phyloP scores from a whole-genome alignment of 495 filamentous ascomycete genomes.

The Talaromyces adpressus region DNA sequence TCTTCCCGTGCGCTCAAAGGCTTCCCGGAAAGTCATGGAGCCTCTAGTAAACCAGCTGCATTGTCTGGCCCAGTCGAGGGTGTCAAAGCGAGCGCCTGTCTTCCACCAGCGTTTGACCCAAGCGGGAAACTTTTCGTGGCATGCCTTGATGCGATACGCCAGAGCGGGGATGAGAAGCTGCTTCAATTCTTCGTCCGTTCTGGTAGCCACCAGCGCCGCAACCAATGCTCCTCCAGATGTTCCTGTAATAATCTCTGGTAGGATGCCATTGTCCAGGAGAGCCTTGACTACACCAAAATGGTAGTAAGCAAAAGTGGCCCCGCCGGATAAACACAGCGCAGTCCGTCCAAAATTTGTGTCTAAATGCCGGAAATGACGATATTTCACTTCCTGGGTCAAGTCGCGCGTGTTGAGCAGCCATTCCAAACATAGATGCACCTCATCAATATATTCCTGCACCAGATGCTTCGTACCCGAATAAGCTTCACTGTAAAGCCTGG shows the following conservation, averaged over 20 bases:
- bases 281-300: conserved; percentile 93
- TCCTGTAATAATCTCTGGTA: conserved; percentile 92
- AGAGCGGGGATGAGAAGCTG: conserved; percentile 78
- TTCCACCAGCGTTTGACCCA: conserved; percentile 84
- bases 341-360: conserved; percentile 89
- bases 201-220: conserved; percentile 78
- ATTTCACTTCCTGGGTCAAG: conserved; percentile 66
- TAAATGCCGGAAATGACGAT: conserved; percentile 77
- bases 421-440: conserved; percentile 53
- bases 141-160: conserved; percentile 76
- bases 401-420: conserved; percentile 60
- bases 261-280: conserved; percentile 73
- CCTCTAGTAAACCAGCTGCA: conserved; percentile 86
- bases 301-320: conserved; percentile 95
- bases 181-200: conserved; percentile 86
- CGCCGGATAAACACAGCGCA: conserved; percentile 85
- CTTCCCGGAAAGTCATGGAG: conserved; percentile 88
- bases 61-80: conserved; percentile 80
- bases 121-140: conserved; percentile 64
- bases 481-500: conserved; percentile 86
- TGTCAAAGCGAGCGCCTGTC: conserved; percentile 91
- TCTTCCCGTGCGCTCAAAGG: conserved; percentile 87
- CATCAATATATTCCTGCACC: conserved; percentile 83
- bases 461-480: conserved; percentile 94
- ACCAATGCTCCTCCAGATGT: conserved; percentile 92